Conservation (phyloP, 805 yeast genomes). For the Jamesozyma gamospora region DNA sequence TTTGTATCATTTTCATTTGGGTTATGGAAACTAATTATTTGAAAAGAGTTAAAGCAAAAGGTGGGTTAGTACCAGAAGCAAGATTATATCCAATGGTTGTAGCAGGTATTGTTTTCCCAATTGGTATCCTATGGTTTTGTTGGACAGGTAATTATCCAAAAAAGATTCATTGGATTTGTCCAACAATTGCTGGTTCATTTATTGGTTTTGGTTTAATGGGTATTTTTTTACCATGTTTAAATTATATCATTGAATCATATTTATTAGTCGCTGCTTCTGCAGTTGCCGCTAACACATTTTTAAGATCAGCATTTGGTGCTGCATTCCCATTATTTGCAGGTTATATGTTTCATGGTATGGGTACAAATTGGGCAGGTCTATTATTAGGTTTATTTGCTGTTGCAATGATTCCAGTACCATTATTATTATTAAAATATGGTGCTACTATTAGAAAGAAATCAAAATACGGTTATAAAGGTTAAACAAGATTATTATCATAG, state of each 20-base stretch:
- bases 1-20: constrained; percentile 47
- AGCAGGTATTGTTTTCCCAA: constrained; percentile 61
- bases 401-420: constrained; percentile 55
- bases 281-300: constrained; percentile 59
- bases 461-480: constrained; percentile 39
- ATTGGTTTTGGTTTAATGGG: constrained; percentile 60
- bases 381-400: constrained; percentile 53
- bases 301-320: constrained; percentile 60
- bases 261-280: constrained; percentile 69
- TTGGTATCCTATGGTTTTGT: constrained; percentile 75
- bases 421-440: constrained; percentile 54
- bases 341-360: constrained; percentile 59
- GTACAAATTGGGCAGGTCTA: constrained; percentile 74
- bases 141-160: constrained; percentile 78
- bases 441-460: constrained; percentile 44
- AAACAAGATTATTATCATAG: not conserved
- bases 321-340: constrained; percentile 63
- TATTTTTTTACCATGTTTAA: constrained; percentile 59
- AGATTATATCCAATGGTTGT: constrained; percentile 67
- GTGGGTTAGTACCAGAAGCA: constrained; percentile 64
- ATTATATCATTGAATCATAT: constrained; percentile 65
- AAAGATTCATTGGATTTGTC: constrained; percentile 70
- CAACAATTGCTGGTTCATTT: constrained; percentile 53
- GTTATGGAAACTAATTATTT: constrained; percentile 45
- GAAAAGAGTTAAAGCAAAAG: constrained; percentile 37